Conservation (phyloP, 1,139 yeast genomes). For the Scheffersomyces lignicola region DNA sequence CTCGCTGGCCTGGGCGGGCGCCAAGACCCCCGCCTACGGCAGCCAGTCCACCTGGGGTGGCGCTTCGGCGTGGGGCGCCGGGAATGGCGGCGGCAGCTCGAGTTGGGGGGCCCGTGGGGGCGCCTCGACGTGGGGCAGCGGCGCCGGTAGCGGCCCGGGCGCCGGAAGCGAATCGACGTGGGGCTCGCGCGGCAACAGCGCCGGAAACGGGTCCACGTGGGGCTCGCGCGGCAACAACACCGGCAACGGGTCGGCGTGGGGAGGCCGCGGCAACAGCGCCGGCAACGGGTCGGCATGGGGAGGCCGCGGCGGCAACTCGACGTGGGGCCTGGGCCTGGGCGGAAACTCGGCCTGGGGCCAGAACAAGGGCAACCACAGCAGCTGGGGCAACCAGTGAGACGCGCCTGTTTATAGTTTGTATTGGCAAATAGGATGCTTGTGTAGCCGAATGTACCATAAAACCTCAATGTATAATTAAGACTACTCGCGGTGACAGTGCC, state of each 20-base stretch:
- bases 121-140: conserved; percentile 32
- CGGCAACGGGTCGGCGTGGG: conserved; percentile 40
- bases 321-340: conserved; percentile 38
- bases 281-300: conserved; percentile 54
- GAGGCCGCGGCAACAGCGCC: conserved; percentile 29
- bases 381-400: conserved; percentile 19
- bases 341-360: conserved; percentile 41
- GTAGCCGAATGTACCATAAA: too few species aligned
- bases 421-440: too few species aligned
- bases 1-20: conserved; percentile 13
- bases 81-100: conserved; percentile 26
- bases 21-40: conserved; percentile 34
- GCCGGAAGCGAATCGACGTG: conserved; percentile 41
- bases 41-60: conserved; percentile 31
- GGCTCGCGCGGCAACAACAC: conserved; percentile 31
- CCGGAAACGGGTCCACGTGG: conserved; percentile 49
- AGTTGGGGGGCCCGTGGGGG: conserved; percentile 26
- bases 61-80: conserved; percentile 24
- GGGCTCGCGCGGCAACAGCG: conserved; percentile 39
- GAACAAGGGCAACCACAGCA: conserved; percentile 15
- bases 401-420: too few species aligned
- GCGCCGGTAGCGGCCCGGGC: conserved; percentile 22
- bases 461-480: too few species aligned
- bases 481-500: too few species aligned
- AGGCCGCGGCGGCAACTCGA: conserved; percentile 38